These are phyloP conservation scores for Aurantiochytrium sp. DNA, from an alignment of 108 stramenopile genomes.

Conservation along the genomic window DNA sequence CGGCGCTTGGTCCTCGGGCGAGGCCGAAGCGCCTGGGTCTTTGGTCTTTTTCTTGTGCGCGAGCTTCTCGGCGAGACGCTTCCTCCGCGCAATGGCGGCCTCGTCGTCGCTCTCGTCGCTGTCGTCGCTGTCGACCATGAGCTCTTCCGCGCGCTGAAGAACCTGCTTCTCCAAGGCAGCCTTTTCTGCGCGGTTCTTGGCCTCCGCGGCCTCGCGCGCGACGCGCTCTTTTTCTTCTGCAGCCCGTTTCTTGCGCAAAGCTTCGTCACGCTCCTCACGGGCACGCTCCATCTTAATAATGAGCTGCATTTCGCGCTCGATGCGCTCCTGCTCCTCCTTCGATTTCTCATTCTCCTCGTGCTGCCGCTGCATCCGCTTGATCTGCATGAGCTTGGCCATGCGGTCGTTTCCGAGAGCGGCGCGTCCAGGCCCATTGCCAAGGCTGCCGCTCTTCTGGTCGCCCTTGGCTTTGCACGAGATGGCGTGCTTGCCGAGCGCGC, in stretches of 20 bases:
- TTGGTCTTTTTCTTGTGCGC: background rate
- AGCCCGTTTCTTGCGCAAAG: background rate
- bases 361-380: background rate
- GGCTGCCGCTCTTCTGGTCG: background rate
- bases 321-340: background rate
- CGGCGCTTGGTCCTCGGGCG: background rate
- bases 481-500: slow-evolving; percentile 22
- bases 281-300: slow-evolving; percentile 13
- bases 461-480: background rate
- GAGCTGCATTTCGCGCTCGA: slow-evolving; percentile 6
- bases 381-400: slow-evolving; percentile 16
- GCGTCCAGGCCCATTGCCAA: background rate
- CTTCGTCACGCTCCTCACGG: background rate
- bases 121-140: background rate
- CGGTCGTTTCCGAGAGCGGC: background rate
- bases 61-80: background rate
- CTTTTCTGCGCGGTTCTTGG: background rate
- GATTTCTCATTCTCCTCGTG: background rate
- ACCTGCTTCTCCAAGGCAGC: background rate
- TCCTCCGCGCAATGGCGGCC: background rate
- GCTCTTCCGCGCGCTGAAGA: background rate
- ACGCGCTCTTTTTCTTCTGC: background rate
- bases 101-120: background rate
- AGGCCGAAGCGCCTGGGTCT: background rate
- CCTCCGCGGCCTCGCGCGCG: background rate